Conservation (phyloP, 2,329 filamentous ascomycete species). For the Fusarium anguioides region DNA sequence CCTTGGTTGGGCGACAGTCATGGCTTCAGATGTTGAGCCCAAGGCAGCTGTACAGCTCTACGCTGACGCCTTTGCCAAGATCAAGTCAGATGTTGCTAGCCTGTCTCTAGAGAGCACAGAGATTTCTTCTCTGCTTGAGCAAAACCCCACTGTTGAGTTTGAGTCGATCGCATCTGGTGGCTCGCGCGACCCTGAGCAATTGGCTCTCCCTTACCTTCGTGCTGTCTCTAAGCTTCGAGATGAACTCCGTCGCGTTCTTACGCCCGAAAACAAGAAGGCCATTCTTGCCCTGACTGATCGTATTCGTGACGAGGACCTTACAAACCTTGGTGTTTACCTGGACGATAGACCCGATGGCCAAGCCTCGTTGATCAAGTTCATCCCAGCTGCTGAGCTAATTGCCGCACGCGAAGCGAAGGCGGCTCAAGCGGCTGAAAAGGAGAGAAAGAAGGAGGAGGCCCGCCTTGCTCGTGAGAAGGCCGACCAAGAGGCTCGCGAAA, state of each 20-base stretch:
- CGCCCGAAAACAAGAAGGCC: slow-evolving; percentile 70
- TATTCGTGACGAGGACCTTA: slow-evolving; percentile 83
- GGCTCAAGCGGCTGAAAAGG: slow-evolving; percentile 70
- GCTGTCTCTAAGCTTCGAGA: slow-evolving; percentile 68
- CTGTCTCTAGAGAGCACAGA: slow-evolving; percentile 62
- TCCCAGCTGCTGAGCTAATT: slow-evolving; percentile 67
- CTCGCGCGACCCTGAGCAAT: slow-evolving; percentile 62
- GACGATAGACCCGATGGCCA: slow-evolving; percentile 78
- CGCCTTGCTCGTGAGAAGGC: slow-evolving; percentile 61
- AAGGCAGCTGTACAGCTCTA: slow-evolving; percentile 61
- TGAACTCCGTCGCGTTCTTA: slow-evolving; percentile 67
- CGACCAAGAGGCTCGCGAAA: slow-evolving; percentile 66
- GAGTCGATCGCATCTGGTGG: slow-evolving; percentile 57
- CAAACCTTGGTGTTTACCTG: slow-evolving; percentile 85
- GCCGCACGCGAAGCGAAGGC: slow-evolving; percentile 69
- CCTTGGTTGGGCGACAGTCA: slow-evolving; percentile 64
- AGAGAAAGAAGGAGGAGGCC: slow-evolving; percentile 65
- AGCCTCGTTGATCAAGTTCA: slow-evolving; percentile 78
- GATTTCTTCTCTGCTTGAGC: slow-evolving; percentile 56
- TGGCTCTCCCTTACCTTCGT: slow-evolving; percentile 67
- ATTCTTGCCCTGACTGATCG: slow-evolving; percentile 82
- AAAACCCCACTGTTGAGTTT: slow-evolving; percentile 60
- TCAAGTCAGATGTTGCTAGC: slow-evolving; percentile 59
- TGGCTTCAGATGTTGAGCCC: slow-evolving; percentile 57
- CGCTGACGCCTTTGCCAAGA: slow-evolving; percentile 55